Conservation (phyloP, 352 stramenopile species). For the Elongisporangium prolatum region DNA sequence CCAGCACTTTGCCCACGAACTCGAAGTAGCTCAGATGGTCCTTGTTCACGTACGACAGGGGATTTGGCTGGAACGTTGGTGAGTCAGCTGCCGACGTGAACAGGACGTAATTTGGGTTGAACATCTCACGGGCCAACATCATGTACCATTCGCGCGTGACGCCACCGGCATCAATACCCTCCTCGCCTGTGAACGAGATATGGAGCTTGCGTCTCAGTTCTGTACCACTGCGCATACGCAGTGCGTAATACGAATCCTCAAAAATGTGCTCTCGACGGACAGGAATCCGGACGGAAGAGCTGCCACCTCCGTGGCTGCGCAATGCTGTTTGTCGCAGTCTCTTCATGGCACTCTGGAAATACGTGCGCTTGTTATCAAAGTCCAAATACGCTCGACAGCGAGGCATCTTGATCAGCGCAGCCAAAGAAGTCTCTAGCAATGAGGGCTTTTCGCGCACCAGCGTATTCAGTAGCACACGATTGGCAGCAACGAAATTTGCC, state of each 20-base stretch:
- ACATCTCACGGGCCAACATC: conserved; percentile 99
- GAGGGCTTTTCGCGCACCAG: conserved; percentile 95
- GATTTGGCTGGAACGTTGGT: conserved; percentile 99
- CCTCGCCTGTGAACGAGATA: conserved; percentile 97
- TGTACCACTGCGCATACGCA: conserved; percentile 94
- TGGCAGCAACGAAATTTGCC: conserved; percentile 92
- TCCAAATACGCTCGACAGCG: conserved; percentile 94
- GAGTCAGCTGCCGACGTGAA: conserved; percentile 99
- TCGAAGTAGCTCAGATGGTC: conserved; percentile 99
- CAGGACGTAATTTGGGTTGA: conserved; percentile 99
- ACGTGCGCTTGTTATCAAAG: conserved; percentile 99
- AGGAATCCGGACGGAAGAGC: conserved; percentile 79
- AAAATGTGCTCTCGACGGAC: conserved; percentile 97
- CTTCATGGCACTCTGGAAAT: conserved; percentile 96
- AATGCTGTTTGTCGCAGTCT: conserved; percentile 81
- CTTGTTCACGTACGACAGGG: conserved; percentile 97
- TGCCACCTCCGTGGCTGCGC: conserved; percentile 89
- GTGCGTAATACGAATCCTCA: conserved; percentile 98
- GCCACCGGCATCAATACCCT: conserved; percentile 98
- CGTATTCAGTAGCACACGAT: conserved; percentile 97
- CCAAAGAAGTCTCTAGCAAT: conserved; percentile 95
- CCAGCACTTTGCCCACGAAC: conserved; percentile 97
- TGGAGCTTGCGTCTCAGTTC: conserved; percentile 97
- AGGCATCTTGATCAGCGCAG: conserved; percentile 94
- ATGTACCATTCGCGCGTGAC: conserved; percentile 98